Evolutionary conservation across 306 rosid species (phyloP).

Genomic region (Pueraria montana): DNA sequence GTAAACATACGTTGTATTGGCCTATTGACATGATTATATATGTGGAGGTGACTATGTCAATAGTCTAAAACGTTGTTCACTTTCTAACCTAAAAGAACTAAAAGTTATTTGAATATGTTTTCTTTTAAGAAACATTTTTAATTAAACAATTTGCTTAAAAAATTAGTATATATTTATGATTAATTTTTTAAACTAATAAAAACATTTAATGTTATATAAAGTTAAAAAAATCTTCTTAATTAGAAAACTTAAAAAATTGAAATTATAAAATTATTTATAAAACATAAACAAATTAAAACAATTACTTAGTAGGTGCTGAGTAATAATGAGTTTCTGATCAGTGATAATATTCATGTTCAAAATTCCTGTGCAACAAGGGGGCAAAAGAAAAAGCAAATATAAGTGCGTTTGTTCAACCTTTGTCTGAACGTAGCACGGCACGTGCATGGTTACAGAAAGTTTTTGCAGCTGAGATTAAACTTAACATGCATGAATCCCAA

Average conservation of each 20-base stretch:
- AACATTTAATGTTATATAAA: neutral
- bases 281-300: neutral
- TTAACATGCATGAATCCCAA: constrained; percentile 19
- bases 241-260: neutral
- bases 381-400: neutral
- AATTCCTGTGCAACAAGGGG: neutral
- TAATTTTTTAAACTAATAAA: neutral
- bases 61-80: no score
- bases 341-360: no score
- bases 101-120: neutral
- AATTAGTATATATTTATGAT: no score
- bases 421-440: constrained; percentile 2
- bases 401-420: neutral
- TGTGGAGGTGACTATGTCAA: no score
- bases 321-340: neutral
- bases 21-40: no score
- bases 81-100: neutral
- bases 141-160: no score
- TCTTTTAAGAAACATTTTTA: neutral
- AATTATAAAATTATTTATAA: neutral
- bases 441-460: constrained; percentile 13
- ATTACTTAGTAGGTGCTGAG: neutral
- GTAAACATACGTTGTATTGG: no score
- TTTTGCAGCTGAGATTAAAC: constrained; percentile 7
- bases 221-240: no score